phyloP scores from a whole-genome alignment of 495 filamentous ascomycete species.

The Hypoxylon crocopeplum region DNA sequence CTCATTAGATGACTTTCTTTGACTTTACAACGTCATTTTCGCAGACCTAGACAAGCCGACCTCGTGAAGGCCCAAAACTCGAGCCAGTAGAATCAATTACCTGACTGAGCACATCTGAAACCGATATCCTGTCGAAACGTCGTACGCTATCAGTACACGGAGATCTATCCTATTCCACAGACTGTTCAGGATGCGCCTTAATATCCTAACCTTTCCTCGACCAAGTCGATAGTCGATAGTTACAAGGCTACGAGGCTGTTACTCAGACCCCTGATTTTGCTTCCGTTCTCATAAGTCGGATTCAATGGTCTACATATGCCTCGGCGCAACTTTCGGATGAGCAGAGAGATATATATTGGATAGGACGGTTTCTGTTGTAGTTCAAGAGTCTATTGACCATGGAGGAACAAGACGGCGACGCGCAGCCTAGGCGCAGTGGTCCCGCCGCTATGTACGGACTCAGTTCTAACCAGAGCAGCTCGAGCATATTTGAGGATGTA shows the following conservation, averaged over 20 bases:
- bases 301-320: constrained; percentile 3
- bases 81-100: background rate
- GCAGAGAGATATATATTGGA: constrained; percentile 5
- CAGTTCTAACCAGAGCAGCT: constrained; percentile 78
- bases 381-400: constrained; percentile 28
- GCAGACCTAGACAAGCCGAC: background rate
- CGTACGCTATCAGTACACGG: constrained; percentile 6
- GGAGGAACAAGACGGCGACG: constrained; percentile 38
- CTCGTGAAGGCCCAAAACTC: background rate
- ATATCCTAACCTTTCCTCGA: constrained; percentile 13
- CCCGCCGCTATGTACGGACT: constrained; percentile 59
- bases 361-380: constrained; percentile 1
- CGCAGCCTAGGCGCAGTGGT: constrained; percentile 44
- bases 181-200: constrained; percentile 28
- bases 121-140: background rate
- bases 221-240: constrained; percentile 27
- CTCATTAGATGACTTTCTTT: background rate
- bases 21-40: constrained; percentile 8
- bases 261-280: background rate
- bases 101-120: background rate
- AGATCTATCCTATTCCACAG: constrained; percentile 6
- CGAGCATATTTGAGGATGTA: constrained; percentile 91
- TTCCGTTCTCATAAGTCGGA: background rate
- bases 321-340: background rate
- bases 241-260: background rate